A percentile compares a stretch with the other conserved stretches of the same genome.
phyloP scores from a whole-genome alignment of 495 filamentous ascomycete genomes.

The Annulohypoxylon moriforme region DNA sequence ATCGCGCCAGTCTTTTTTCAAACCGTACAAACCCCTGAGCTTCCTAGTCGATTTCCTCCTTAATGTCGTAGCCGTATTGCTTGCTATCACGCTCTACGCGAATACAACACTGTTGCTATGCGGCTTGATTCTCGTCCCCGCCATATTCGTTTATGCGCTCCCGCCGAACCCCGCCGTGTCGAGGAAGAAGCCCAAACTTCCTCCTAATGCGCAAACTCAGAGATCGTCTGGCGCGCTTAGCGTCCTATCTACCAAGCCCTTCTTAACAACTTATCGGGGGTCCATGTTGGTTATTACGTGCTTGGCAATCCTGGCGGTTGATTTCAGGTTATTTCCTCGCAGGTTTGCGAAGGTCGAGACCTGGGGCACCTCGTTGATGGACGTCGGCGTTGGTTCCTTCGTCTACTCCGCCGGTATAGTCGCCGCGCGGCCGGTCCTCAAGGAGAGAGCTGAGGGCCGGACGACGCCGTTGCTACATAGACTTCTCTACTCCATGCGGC shows the following conservation, averaged over 20 bases:
- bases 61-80: conserved; percentile 82
- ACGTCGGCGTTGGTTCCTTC: conserved; percentile 96
- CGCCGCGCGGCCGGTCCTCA: conserved; percentile 85
- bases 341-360: conserved; percentile 98
- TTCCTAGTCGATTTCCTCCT: conserved; percentile 85
- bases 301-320: conserved; percentile 93
- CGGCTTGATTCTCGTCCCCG: conserved; percentile 77
- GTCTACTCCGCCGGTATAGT: conserved; percentile 97
- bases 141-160: conserved; percentile 67
- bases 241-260: conserved; percentile 82
- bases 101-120: conserved; percentile 78
- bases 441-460: conserved; percentile 66
- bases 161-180: conserved; percentile 53
- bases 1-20: conserved; percentile 86
- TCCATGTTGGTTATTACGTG: conserved; percentile 95
- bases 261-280: conserved; percentile 89
- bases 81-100: conserved; percentile 89
- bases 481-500: conserved; percentile 72
- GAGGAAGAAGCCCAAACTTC: conserved; percentile 68
- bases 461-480: conserved; percentile 62
- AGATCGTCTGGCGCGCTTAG: conserved; percentile 52
- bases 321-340: conserved; percentile 91
- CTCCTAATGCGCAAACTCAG: conserved; percentile 57
- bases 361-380: conserved; percentile 98
- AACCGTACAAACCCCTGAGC: conserved; percentile 72